Evolutionary conservation across 768 basidiomycete genomes (phyloP).

Genomic region (Sistotremastrum suecicum): DNA sequence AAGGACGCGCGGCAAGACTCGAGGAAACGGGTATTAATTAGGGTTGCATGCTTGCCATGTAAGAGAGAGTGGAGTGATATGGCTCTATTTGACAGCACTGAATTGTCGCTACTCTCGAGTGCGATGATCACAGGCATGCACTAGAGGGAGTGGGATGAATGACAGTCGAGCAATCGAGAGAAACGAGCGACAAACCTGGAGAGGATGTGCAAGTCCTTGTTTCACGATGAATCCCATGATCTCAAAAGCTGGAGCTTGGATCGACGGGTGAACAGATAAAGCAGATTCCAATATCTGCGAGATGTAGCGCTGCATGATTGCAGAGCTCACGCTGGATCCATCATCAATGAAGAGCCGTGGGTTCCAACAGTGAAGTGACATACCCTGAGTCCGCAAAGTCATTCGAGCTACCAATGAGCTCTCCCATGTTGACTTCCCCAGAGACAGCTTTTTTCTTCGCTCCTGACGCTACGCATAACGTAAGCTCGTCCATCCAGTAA

Average conservation of each 20-base stretch:
- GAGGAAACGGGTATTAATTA: slow-evolving; percentile 76
- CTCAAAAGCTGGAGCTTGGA: slow-evolving; percentile 77
- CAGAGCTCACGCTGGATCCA: slow-evolving; percentile 75
- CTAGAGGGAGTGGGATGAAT: slow-evolving; percentile 21
- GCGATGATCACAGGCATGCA: slow-evolving; percentile 88
- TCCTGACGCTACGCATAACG: slow-evolving; percentile 16
- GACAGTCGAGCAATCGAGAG: background rate
- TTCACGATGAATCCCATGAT: slow-evolving; percentile 87
- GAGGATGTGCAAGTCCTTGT: slow-evolving; percentile 89
- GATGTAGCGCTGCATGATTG: slow-evolving; percentile 88
- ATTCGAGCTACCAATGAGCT: slow-evolving; percentile 88
- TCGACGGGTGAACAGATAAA: slow-evolving; percentile 50
- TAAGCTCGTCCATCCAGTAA: background rate
- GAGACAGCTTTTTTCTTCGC: slow-evolving; percentile 24
- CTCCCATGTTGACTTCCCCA: slow-evolving; percentile 70
- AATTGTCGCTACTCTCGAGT: slow-evolving; percentile 70
- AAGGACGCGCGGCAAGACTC: slow-evolving; percentile 73
- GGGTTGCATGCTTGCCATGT: slow-evolving; percentile 78
- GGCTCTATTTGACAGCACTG: slow-evolving; percentile 55
- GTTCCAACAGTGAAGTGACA: slow-evolving; percentile 9
- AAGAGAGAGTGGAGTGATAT: slow-evolving; percentile 67
- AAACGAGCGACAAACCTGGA: slow-evolving; percentile 44
- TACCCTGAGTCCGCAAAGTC: slow-evolving; percentile 97
- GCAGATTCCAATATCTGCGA: slow-evolving; percentile 69
- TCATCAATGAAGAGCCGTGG: background rate